Evolutionary conservation across 306 rosid species (phyloP), one percentile per base, ranked within the genome.

Genomic region (Benincasa hispida): DNA sequence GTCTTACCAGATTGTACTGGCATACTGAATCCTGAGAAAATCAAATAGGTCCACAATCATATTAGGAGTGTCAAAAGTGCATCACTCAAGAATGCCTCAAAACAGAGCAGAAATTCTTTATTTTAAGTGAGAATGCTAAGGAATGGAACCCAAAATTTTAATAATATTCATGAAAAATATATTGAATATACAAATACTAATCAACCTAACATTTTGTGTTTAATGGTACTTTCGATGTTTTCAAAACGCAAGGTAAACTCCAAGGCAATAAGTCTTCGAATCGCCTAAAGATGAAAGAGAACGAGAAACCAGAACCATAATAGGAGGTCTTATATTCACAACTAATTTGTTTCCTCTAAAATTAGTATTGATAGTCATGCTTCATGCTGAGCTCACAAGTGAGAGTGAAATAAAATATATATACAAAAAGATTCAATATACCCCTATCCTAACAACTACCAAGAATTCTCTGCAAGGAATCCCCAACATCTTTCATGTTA

Each of bases 1-100:
- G 91, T 92, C 62, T 85, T 85, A 51, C 92, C 86, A 0, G 82
- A 55, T 53, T 80, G 45, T 67, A 92, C 96, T 62, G 83, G 83
- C 35, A 92, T 15, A 37, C 74, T 83, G 63, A 79, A 85, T 51
- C 96, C 96, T 87, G 81, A 27, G 48, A 25, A 42, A 67, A 66
- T 17, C 32, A 55, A 66, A 75, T 15, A 41, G 11, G 54, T 67
- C n/a, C 74, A 39, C 5, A 37, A 63, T 63, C 47, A 63, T 63
- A 63, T 34, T 34, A 19, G 47, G 9, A 35, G 47, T 34, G 48
- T 63, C 72, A 63, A 63, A 63, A 35, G 3, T 63, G 47, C 47
- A 59, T 59, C 35, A 27, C 5, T 27, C 65, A 59, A 0, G 5
- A 35, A 30, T 61, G 41, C 68, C 32, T 3, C 17, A 0, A 8